These are phyloP conservation scores for Blastobotrys terrestris DNA, from an alignment of 805 yeast genomes.

Conservation along the genomic window DNA sequence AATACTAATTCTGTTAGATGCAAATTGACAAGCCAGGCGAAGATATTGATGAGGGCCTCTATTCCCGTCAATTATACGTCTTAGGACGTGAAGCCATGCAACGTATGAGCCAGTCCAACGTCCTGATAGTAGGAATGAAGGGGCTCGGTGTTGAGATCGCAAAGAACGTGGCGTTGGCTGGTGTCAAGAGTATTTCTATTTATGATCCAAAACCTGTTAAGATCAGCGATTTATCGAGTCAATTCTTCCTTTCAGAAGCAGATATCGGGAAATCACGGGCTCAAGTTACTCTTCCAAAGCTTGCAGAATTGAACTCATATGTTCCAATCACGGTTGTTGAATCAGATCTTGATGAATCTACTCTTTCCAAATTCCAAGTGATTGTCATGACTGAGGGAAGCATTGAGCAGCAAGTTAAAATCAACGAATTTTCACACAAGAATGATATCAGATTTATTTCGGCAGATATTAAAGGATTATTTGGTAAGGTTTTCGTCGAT, in stretches of 20 bases:
- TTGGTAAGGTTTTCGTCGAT: slow-evolving; percentile 85
- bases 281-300: slow-evolving; percentile 52
- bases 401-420: slow-evolving; percentile 64
- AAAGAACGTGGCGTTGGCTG: slow-evolving; percentile 93
- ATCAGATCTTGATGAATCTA: slow-evolving; percentile 47
- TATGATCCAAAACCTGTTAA: slow-evolving; percentile 72
- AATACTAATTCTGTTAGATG: slow-evolving; percentile 16
- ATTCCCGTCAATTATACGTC: slow-evolving; percentile 95
- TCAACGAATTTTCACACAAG: slow-evolving; percentile 70
- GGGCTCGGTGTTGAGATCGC: slow-evolving; percentile 97
- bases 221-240: slow-evolving; percentile 75
- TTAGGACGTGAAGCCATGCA: slow-evolving; percentile 98
- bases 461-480: slow-evolving; percentile 79
- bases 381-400: slow-evolving; percentile 74
- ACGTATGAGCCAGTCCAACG: slow-evolving; percentile 90
- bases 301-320: slow-evolving; percentile 81
- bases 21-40: slow-evolving; percentile 26
- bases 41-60: slow-evolving; percentile 84
- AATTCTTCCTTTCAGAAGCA: slow-evolving; percentile 65
- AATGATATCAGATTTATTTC: slow-evolving; percentile 72
- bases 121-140: slow-evolving; percentile 80
- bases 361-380: slow-evolving; percentile 61
- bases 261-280: slow-evolving; percentile 83
- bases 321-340: slow-evolving; percentile 73
- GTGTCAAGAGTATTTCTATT: slow-evolving; percentile 84